Conservation (phyloP, 2,329 filamentous ascomycete species). For the Fusarium cicatricum region DNA sequence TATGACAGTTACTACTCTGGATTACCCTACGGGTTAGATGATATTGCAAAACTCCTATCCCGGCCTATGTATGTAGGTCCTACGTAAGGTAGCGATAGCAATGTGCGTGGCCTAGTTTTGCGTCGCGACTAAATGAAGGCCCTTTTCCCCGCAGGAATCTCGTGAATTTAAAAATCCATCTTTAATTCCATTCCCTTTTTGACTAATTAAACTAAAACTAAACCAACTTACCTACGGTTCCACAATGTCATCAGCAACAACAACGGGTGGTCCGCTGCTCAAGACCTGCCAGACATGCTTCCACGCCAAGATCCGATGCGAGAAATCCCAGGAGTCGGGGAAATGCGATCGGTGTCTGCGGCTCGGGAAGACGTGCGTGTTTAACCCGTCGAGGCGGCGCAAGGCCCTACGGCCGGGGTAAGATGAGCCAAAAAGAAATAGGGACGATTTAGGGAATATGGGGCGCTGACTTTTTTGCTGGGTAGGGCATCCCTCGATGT, state of each 20-base stretch:
- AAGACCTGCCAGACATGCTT: conserved; percentile 49
- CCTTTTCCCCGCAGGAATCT: no score
- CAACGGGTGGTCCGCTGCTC: conserved; percentile 30
- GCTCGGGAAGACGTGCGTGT: conserved; percentile 45
- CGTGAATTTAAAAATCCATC: no score
- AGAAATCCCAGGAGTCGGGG: conserved; percentile 45
- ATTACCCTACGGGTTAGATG: not conserved
- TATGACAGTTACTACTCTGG: not conserved
- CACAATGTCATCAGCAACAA: conserved; percentile 25
- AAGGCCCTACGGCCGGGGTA: conserved; percentile 32
- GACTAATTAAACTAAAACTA: no score
- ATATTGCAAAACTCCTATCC: not conserved
- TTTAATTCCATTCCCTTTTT: no score
- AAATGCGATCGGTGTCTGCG: conserved; percentile 46
- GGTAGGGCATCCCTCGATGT: conserved; percentile 17
- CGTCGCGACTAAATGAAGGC: no score
- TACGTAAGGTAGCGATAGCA: no score
- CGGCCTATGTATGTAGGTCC: not conserved
- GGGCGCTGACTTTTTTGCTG: not conserved
- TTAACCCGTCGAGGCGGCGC: conserved; percentile 43
- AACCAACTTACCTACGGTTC: no score
- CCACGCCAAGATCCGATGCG: conserved; percentile 48
- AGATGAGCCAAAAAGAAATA: not conserved
- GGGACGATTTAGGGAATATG: not conserved
- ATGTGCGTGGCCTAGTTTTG: not conserved